Conservation (phyloP, 2,329 filamentous ascomycete genomes). For the Sphaerulina musiva region DNA sequence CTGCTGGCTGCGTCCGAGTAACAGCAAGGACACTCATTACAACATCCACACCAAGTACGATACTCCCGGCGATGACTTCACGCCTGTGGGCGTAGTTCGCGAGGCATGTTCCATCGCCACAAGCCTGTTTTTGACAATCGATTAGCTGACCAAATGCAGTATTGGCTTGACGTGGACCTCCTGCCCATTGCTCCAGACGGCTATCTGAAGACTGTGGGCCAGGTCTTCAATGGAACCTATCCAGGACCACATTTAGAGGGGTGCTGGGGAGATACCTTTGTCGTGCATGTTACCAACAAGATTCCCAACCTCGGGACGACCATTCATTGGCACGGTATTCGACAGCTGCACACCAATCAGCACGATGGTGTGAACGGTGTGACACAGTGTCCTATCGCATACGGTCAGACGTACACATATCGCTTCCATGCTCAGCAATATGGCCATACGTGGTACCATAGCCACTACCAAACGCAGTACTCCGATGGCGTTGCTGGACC, state of each 20-base stretch:
- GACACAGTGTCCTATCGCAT: conserved; percentile 60
- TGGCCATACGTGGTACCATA: conserved; percentile 29
- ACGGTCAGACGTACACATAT: conserved; percentile 45
- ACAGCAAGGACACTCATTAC: conserved; percentile 15
- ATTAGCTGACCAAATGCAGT: conserved; percentile 35
- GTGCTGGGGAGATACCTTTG: conserved; percentile 30
- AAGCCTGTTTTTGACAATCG: conserved; percentile 1
- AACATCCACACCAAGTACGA: conserved; percentile 31
- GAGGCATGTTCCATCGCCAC: conserved; percentile 13
- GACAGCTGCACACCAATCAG: conserved; percentile 49
- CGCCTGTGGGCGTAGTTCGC: conserved; percentile 25
- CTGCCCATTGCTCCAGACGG: conserved; percentile 36
- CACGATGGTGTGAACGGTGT: conserved; percentile 46
- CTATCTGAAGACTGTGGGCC: conserved; percentile 16
- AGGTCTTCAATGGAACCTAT: conserved; percentile 40
- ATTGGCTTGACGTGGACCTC: conserved; percentile 38
- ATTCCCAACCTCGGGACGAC: conserved; percentile 44
- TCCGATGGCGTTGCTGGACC: conserved; percentile 37
- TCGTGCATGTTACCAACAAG: conserved; percentile 34
- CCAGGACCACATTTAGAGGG: conserved; percentile 43
- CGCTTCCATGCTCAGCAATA: conserved; percentile 33
- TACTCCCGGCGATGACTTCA: conserved; percentile 15
- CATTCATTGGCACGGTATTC: conserved; percentile 49
- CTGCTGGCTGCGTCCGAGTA: conserved; percentile 22
- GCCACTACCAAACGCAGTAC: conserved; percentile 36